Conservation (phyloP, 2,329 filamentous ascomycete genomes). For the Balansia obtecta region DNA sequence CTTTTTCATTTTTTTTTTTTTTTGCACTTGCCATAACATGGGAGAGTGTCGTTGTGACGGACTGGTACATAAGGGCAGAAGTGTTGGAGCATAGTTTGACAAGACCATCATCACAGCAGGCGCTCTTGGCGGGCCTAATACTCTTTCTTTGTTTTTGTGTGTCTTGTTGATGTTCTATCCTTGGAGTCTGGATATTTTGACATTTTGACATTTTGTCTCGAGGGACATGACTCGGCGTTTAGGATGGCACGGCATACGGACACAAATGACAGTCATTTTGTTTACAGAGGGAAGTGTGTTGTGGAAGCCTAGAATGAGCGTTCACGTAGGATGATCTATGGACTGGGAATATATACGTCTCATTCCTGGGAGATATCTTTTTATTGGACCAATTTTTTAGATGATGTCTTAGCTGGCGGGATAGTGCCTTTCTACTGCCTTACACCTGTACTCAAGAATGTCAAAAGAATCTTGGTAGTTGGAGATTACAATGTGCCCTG, state of each 20-base stretch:
- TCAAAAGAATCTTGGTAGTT: too few relatives aligned
- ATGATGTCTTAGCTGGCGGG: too few relatives aligned
- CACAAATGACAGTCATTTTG: background rate
- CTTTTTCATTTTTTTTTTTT: background rate
- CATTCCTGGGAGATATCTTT: too few relatives aligned
- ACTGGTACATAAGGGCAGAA: constrained; percentile 2
- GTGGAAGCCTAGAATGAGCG: background rate
- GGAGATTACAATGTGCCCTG: too few relatives aligned
- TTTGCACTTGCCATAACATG: background rate
- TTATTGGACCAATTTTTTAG: too few relatives aligned
- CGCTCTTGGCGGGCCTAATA: background rate
- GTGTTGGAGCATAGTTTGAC: background rate
- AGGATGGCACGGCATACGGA: background rate
- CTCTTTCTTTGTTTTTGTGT: background rate
- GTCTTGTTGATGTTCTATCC: background rate
- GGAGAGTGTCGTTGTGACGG: background rate
- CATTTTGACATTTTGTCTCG: background rate
- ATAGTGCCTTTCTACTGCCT: too few relatives aligned
- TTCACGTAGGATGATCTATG: background rate
- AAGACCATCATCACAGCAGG: background rate
- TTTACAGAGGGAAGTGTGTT: background rate
- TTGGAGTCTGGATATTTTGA: background rate
- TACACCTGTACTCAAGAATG: too few relatives aligned
- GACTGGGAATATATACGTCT: too few relatives aligned
- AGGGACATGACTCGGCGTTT: constrained; percentile 1